These are phyloP conservation scores for Mortierella sp. DNA, from an alignment of 371 early-diverging fungal species.

Conservation along the genomic window DNA sequence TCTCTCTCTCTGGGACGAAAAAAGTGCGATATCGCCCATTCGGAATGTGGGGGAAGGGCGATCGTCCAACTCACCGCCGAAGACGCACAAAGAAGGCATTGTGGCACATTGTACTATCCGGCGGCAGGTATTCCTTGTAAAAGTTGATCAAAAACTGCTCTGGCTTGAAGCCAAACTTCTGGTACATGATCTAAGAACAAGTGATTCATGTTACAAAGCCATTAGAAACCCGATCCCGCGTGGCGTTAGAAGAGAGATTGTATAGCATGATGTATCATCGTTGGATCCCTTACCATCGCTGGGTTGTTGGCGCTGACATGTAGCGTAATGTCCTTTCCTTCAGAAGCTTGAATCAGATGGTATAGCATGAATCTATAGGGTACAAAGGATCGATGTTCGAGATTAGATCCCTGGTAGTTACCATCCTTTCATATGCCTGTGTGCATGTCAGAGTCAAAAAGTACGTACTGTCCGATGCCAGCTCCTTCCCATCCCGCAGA, in stretches of 20 bases:
- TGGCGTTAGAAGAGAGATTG: no score
- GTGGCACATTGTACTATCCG: constrained; percentile 79
- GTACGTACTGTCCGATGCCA: constrained; percentile 82
- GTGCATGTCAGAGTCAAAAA: background rate
- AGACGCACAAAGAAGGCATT: constrained; percentile 91
- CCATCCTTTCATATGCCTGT: background rate
- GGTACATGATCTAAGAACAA: constrained; percentile 92
- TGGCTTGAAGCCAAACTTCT: constrained; percentile 95
- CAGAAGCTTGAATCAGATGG: constrained; percentile 78
- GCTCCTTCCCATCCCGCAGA: constrained; percentile 86
- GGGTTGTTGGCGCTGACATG: constrained; percentile 95
- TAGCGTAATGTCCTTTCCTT: constrained; percentile 86
- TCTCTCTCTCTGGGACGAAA: no score
- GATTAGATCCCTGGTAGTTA: no score
- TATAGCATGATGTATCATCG: no score
- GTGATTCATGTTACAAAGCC: no score
- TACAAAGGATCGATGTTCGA: no score
- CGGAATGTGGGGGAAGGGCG: no score
- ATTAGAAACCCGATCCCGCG: no score
- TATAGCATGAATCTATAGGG: constrained; percentile 80
- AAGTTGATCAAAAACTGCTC: constrained; percentile 92
- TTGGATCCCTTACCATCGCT: constrained; percentile 89
- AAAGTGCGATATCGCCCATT: no score
- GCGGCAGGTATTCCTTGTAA: constrained; percentile 91
- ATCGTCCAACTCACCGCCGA: constrained; percentile 61